Percentiles rank a stretch among this genome's conserved stretches.
Evolutionary conservation across 108 stramenopile species (phyloP).

Genomic region (Bacterosira constricta): DNA sequence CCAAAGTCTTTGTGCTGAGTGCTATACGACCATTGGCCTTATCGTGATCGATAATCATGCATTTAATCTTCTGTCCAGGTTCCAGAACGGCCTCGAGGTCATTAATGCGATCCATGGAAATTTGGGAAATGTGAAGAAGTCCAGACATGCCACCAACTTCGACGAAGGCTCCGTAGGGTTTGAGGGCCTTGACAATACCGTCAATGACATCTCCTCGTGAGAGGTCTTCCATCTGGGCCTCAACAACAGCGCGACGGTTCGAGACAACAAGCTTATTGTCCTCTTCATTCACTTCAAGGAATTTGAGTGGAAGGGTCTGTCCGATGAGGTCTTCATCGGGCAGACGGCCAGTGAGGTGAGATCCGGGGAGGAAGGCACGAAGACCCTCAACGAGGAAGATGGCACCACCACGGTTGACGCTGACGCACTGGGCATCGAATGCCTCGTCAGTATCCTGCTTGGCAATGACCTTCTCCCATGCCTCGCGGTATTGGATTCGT

Average conservation of each 20-base stretch:
- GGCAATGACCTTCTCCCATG: slow-evolving; percentile 86
- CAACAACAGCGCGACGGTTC: slow-evolving; percentile 92
- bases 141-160: slow-evolving; percentile 97
- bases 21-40: slow-evolving; percentile 96
- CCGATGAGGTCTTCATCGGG: slow-evolving; percentile 92
- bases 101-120: slow-evolving; percentile 96
- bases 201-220: slow-evolving; percentile 91
- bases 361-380: slow-evolving; percentile 94
- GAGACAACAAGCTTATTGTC: slow-evolving; percentile 95
- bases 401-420: slow-evolving; percentile 95
- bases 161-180: slow-evolving; percentile 97
- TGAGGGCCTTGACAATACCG: slow-evolving; percentile 94
- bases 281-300: slow-evolving; percentile 93
- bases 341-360: slow-evolving; percentile 87
- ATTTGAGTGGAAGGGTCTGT: slow-evolving; percentile 83
- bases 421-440: slow-evolving; percentile 90
- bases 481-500: slow-evolving; percentile 89
- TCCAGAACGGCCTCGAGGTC: slow-evolving; percentile 90
- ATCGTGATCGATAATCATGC: slow-evolving; percentile 98
- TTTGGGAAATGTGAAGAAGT: slow-evolving; percentile 97
- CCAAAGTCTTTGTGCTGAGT: slow-evolving; percentile 95
- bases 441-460: slow-evolving; percentile 78
- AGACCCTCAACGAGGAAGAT: slow-evolving; percentile 93
- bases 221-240: slow-evolving; percentile 91
- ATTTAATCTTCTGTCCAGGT: slow-evolving; percentile 92